These are phyloP conservation scores for Yueomyces sinensis DNA, from an alignment of 805 yeast genomes.

Conservation along the genomic window DNA sequence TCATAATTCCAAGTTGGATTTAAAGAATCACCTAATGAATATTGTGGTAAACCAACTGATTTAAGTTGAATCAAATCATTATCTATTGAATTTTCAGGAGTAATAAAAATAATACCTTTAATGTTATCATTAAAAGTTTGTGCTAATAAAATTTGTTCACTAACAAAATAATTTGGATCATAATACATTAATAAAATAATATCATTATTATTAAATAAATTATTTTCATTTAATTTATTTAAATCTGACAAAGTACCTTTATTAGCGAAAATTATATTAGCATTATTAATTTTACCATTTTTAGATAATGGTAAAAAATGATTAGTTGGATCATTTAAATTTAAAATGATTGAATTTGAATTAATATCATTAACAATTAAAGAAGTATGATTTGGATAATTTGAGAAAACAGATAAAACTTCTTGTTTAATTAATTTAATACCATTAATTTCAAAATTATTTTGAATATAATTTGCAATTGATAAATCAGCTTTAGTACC, in stretches of 20 bases:
- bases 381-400: slow-evolving; percentile 41
- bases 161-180: slow-evolving; percentile 35
- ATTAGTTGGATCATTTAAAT: slow-evolving; percentile 14
- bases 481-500: slow-evolving; percentile 81
- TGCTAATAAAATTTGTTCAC: slow-evolving; percentile 41
- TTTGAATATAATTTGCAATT: slow-evolving; percentile 50
- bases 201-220: slow-evolving; percentile 32
- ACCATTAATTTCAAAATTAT: slow-evolving; percentile 42
- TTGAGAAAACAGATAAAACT: slow-evolving; percentile 41
- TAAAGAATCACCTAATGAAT: slow-evolving; percentile 62
- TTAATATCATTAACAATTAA: slow-evolving; percentile 1
- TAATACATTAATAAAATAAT: slow-evolving; percentile 47
- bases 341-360: slow-evolving; percentile 2
- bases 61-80: slow-evolving; percentile 20
- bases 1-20: slow-evolving; percentile 49
- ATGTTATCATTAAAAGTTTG: slow-evolving; percentile 39
- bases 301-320: slow-evolving; percentile 61
- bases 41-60: slow-evolving; percentile 43
- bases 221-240: slow-evolving; percentile 22
- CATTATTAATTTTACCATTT: slow-evolving; percentile 37
- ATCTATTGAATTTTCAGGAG: slow-evolving; percentile 25
- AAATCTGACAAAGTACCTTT: slow-evolving; percentile 52
- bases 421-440: slow-evolving; percentile 26
- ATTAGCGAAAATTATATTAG: slow-evolving; percentile 47
- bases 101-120: slow-evolving; percentile 57